These are phyloP conservation scores for Phytophthora sojae DNA, from an alignment of 352 stramenopile genomes.

Conservation along the genomic window DNA sequence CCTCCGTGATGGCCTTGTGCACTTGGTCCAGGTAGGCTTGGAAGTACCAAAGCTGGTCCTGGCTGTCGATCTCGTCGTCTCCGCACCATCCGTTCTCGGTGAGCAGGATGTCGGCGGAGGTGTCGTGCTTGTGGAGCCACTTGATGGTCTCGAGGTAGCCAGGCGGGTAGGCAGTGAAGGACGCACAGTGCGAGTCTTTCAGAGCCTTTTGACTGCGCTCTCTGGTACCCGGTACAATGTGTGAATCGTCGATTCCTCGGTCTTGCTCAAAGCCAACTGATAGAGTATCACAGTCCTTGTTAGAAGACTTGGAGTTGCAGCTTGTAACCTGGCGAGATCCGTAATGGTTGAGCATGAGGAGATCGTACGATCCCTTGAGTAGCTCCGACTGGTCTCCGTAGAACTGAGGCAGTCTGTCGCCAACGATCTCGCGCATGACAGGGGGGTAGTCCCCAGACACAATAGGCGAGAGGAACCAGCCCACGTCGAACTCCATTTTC, in stretches of 20 bases:
- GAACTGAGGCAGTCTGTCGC: slow-evolving; percentile 91
- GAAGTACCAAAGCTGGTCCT: slow-evolving; percentile 44
- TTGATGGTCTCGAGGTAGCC: slow-evolving; percentile 62
- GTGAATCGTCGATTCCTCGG: slow-evolving; percentile 38
- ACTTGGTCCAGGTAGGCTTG: slow-evolving; percentile 55
- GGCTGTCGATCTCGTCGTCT: slow-evolving; percentile 54
- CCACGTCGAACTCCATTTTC: slow-evolving; percentile 90
- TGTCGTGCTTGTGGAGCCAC: slow-evolving; percentile 59
- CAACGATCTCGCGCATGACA: slow-evolving; percentile 88
- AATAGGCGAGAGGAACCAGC: slow-evolving; percentile 93
- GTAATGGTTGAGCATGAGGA: slow-evolving; percentile 98
- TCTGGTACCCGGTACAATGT: slow-evolving; percentile 16
- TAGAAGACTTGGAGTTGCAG: slow-evolving; percentile 63
- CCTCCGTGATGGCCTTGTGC: slow-evolving; percentile 45
- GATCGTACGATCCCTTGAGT: slow-evolving; percentile 87
- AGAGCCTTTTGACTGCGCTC: slow-evolving; percentile 13
- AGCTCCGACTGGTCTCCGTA: too few species aligned
- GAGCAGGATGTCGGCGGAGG: slow-evolving; percentile 49
- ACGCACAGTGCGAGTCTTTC: slow-evolving; percentile 30
- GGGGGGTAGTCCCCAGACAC: slow-evolving; percentile 91
- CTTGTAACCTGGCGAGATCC: slow-evolving; percentile 66
- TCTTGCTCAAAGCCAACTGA: slow-evolving; percentile 45
- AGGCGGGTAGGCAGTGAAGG: slow-evolving; percentile 50
- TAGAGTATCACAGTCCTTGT: slow-evolving; percentile 33
- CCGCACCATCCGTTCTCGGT: slow-evolving; percentile 72